These are phyloP conservation scores for Phialocephala subalpina DNA, from an alignment of 2,329 filamentous ascomycete genomes.

Conservation along the genomic window DNA sequence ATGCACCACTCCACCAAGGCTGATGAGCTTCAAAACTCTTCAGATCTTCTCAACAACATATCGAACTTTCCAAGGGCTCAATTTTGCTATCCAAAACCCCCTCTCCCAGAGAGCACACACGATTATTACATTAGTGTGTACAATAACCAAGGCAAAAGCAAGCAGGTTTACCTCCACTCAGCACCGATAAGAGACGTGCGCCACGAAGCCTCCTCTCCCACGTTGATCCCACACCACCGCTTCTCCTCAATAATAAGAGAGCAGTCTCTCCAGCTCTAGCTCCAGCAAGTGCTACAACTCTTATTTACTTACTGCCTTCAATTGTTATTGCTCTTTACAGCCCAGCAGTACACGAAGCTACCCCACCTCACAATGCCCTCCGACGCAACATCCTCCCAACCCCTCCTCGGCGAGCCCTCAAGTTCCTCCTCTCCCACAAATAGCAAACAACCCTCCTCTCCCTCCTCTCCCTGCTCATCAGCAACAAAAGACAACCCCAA, in stretches of 20 bases:
- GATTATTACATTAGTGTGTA: constrained; percentile 2
- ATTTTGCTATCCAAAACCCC: neutral
- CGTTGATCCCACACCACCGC: neutral
- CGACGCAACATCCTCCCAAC: constrained; percentile 24
- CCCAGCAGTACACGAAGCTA: constrained; percentile 3
- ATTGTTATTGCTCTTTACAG: neutral
- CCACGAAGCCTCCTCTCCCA: constrained; percentile 20
- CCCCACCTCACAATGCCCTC: constrained; percentile 24
- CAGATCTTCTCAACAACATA: neutral
- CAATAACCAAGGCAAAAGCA: constrained; percentile 11
- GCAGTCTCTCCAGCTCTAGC: constrained; percentile 7
- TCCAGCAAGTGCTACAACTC: neutral
- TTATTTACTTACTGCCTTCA: neutral
- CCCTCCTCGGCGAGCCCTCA: constrained; percentile 28
- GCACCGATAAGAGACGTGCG: constrained; percentile 29
- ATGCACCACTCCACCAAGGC: constrained; percentile 11
- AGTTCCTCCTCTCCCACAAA: constrained; percentile 4
- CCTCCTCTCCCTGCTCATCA: constrained; percentile 11
- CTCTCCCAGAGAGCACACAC: neutral
- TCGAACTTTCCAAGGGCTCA: neutral
- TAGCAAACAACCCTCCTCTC: neutral
- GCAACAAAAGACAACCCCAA: constrained; percentile 1
- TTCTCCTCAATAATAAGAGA: neutral
- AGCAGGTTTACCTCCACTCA: constrained; percentile 11
- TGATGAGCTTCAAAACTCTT: neutral